Evolutionary conservation across 2,329 filamentous ascomycete genomes (phyloP).

Genomic region (Colletotrichum filicis): DNA sequence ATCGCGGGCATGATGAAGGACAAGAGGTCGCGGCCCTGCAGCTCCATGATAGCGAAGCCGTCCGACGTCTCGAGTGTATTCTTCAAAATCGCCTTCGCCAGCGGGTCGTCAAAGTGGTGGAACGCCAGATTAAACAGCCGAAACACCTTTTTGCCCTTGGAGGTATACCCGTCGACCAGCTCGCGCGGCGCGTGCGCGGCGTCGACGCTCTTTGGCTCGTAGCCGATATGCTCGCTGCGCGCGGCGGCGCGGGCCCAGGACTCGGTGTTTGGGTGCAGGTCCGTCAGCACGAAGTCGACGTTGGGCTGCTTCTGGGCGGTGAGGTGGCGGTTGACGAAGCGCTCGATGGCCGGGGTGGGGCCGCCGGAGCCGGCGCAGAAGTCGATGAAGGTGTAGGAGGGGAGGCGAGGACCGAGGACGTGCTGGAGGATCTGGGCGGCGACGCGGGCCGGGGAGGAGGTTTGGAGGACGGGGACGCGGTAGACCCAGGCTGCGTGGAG

Average conservation of each 20-base stretch:
- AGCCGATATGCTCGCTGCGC: conserved; percentile 66
- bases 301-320: conserved; percentile 39
- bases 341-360: conserved; percentile 73
- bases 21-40: conserved; percentile 72
- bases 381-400: conserved; percentile 74
- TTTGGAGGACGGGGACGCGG: conserved; percentile 67
- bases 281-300: conserved; percentile 72
- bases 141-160: conserved; percentile 64
- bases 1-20: conserved; percentile 64
- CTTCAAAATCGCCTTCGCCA: conserved; percentile 69
- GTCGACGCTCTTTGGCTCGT: conserved; percentile 71
- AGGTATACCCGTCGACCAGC: conserved; percentile 49
- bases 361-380: conserved; percentile 82
- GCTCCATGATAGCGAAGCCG: conserved; percentile 78
- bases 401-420: conserved; percentile 58
- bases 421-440: conserved; percentile 67
- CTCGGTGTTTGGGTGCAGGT: conserved; percentile 71
- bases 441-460: conserved; percentile 66
- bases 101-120: conserved; percentile 77
- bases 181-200: conserved; percentile 68
- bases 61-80: conserved; percentile 74
- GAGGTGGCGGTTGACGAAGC: conserved; percentile 62
- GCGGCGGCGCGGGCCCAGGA: conserved; percentile 67
- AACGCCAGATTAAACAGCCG: conserved; percentile 80
- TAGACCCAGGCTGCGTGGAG: conserved; percentile 73